Evolutionary conservation across 2,329 filamentous ascomycete genomes (phyloP), one percentile per base, ranked within the genome.

Genomic region (Periconia sp.): DNA sequence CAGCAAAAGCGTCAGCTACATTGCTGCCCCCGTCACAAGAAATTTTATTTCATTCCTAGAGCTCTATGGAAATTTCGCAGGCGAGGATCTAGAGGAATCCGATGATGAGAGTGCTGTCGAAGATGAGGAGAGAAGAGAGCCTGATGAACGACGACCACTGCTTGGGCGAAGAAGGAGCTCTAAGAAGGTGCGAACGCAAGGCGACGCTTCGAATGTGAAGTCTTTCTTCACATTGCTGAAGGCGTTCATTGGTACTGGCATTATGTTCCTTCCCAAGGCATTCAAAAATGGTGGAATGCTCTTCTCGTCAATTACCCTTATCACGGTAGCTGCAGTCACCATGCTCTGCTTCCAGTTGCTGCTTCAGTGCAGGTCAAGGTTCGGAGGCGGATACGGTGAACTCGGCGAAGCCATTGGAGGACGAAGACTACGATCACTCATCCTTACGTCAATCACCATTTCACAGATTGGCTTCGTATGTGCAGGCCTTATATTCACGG

Each of bases 401-500:
- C 77, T 91, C 9, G 87, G 87, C 8, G 76, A 81, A 36, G 77
- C 80, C 3, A 85, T 89, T 50, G 78, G 81, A 7, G 87, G 87
- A 0, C 75, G 75, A 4, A 76, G 73, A 43, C 80, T 90, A 63
- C 80, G 87, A 42, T 73, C 74, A 15, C 69, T 91, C 24, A 86
- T 91, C 37, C 77, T 91, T 7, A 74, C 72, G 0, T 89, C 86
- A 10, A 86, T 91, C 63, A 82, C 84, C 0, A 76, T 91, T 9
- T 90, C 87, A 0, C 87, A 91, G 64, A 74, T 91, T 11, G 87
- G 87, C 2, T 91, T 91, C 52, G 87, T 91, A 29, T 91, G 87
- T 56, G 83, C 87, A 0, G 87, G 87, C 22, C 79, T 89, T 36
- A 88, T 91, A 40, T 91, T 91, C 59, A 86, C 85, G 0, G 87